Conservation (phyloP, 2,329 filamentous ascomycete genomes). For the Chaetomiaceae sp. region DNA sequence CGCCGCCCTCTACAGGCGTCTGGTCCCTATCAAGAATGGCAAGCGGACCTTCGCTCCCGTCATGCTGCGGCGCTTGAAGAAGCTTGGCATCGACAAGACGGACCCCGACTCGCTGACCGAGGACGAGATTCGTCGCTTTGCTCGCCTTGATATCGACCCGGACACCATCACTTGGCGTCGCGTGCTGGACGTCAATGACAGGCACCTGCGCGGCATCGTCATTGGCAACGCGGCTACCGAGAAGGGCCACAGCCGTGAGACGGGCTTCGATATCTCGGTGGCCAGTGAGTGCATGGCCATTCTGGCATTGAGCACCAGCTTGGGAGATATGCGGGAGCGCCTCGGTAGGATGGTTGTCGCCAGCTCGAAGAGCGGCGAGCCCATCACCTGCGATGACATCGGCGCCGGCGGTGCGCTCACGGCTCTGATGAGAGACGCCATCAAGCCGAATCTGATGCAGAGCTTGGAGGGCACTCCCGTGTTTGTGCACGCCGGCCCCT, state of each 20-base stretch:
- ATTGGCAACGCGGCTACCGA: constrained; percentile 86
- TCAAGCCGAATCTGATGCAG: constrained; percentile 99
- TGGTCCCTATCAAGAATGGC: constrained; percentile 87
- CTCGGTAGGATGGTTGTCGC: constrained; percentile 95
- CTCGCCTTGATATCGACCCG: constrained; percentile 92
- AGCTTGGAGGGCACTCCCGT: constrained; percentile 95
- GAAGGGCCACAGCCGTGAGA: constrained; percentile 81
- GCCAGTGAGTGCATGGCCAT: constrained; percentile 99
- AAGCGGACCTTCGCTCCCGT: constrained; percentile 80
- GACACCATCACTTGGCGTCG: constrained; percentile 96
- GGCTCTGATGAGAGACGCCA: constrained; percentile 94
- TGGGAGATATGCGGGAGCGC: constrained; percentile 86
- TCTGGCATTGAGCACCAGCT: constrained; percentile 82
- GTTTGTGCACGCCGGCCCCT: constrained; percentile 94
- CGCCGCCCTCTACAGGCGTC: constrained; percentile 75
- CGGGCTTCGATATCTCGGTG: constrained; percentile 96
- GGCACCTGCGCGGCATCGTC: constrained; percentile 84
- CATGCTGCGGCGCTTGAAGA: constrained; percentile 91
- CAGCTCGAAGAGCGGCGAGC: constrained; percentile 77
- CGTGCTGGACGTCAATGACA: constrained; percentile 95
- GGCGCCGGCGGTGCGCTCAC: constrained; percentile 88
- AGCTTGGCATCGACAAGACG: constrained; percentile 93
- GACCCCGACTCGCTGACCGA: constrained; percentile 85
- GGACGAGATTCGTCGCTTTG: constrained; percentile 83
- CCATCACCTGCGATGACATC: constrained; percentile 93